Conservation (phyloP, 345 rosid genomes). For the Rhodamnia argentea region DNA sequence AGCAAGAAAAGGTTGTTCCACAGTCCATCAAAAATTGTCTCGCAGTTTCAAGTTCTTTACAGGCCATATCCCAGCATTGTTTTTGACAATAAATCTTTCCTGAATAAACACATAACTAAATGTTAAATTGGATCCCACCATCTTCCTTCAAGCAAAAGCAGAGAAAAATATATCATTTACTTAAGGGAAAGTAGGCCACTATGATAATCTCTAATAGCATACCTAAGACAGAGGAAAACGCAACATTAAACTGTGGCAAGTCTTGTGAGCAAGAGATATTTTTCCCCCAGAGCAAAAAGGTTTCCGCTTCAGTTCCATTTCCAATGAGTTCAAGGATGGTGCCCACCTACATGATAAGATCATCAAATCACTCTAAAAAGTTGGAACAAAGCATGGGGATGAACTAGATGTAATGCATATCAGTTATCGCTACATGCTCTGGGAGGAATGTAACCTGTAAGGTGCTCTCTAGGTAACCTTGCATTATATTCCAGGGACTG, state of each 20-base stretch:
- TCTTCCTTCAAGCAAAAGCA: slow-evolving; percentile 4
- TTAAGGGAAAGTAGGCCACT: not conserved
- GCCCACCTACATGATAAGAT: slow-evolving; percentile 46
- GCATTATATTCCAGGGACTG: slow-evolving; percentile 84
- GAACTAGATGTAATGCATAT: not conserved
- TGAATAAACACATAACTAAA: slow-evolving; percentile 4
- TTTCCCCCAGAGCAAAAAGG: slow-evolving; percentile 71
- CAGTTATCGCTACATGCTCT: not conserved
- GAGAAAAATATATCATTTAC: not conserved
- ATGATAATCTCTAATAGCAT: not conserved
- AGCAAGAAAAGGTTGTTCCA: slow-evolving; percentile 30
- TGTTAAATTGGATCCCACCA: not conserved
- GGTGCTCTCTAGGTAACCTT: slow-evolving; percentile 84
- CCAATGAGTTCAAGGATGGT: slow-evolving; percentile 62
- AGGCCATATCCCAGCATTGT: slow-evolving; percentile 50
- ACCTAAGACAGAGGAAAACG: slow-evolving; percentile 79
- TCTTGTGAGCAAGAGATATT: slow-evolving; percentile 46
- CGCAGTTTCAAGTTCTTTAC: slow-evolving; percentile 56
- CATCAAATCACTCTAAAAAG: not conserved
- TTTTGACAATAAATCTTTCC: slow-evolving; percentile 68
- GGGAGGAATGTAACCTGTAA: slow-evolving; percentile 49
- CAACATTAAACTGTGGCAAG: slow-evolving; percentile 49
- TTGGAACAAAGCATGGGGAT: not conserved
- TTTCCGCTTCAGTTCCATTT: slow-evolving; percentile 71
- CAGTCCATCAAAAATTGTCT: slow-evolving; percentile 33